Base-by-base conservation (phyloP, 352 stramenopile genomes). In the Thraustotheca clavata region DNA sequence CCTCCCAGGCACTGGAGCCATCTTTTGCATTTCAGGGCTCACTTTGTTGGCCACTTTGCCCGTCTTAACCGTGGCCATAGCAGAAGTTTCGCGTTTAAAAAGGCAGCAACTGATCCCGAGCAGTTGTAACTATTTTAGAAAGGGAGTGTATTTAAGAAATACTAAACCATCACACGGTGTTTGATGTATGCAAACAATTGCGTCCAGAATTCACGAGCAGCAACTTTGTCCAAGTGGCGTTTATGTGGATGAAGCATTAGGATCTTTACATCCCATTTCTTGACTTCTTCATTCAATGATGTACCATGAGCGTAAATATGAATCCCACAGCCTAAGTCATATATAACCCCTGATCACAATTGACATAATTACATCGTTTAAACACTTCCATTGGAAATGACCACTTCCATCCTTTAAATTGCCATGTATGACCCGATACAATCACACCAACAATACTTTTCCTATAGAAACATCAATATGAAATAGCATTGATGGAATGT, bases 391-490 rank as follows among this genome's bases (percentile, higher is more conserved):
- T 73, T 16, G 89, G 89, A 67, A 96, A 94, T 47, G 92, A 89
- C 79, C 83, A 96, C 72, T 96, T 91, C 89, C 89, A 97, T 12
- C 87, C 89, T 76, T 96, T 96, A 65, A 97, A 97, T 73, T 97
- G 89, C 89, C 89, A 97, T 41, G 79, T 74, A 50, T 94, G 83
- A 1, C 89, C 89, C 11, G 86, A 93, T 8, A 88, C 89, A 61
- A 97, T 89, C 34, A 97, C 89, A 6, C 75, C 89, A 9, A 96
- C 88, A 49, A 96, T 86, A 26, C 80, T 85, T 48, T 86, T 83
- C 89, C 89, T 94, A 49, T 0, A 47, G 24, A 27, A 1, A 2
- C n/a, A 14, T 6, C 22, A 11, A 6, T 39, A 16, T 6, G 3
- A 8, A 27, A 18, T 0, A 54, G 14, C 18, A 7, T 26, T 60